Base-by-base conservation (phyloP, 2,329 filamentous ascomycete genomes). In the Teratosphaeria pseudoeucalypti region DNA sequence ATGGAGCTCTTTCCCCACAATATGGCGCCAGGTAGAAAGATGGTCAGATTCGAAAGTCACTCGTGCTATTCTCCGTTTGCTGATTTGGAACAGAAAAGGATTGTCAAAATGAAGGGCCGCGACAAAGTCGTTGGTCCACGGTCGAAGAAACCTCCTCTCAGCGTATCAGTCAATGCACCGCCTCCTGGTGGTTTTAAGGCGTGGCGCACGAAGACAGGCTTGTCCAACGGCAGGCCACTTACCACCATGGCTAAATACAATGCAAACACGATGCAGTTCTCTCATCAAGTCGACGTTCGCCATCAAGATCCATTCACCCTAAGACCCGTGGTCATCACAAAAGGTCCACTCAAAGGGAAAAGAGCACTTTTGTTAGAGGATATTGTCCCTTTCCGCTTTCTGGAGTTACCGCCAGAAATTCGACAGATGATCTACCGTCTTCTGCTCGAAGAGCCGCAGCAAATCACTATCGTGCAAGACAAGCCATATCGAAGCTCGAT, bases 381-480 rank as follows among this genome's bases (percentile, higher is more conserved):
- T 14, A 12, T 5, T 10, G 14, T 5, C 26, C 27, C 56, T 1
- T 61, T 62, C 19, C 56, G 59, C 57, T 65, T 66, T 26, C 39
- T 63, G 11, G 56, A 61, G 11, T 58, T 66, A 3, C 58, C 58
- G 12, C 53, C 57, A 2, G 63, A 64, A 49, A 23, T 66, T 26
- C 49, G 64, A 12, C 60, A 59, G 27, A 57, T 58, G 26, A 54
- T 66, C 55, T 66, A 65, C 49, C 52, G 27, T 1, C 34, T 61
- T 11, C 55, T 64, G 9, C 60, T 63, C 2, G 39, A 57, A 14
- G 49, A 54, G 7, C 16, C 43, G 10, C 23, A 27, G 7, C 37
- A 26, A 10, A 56, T 59, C 53, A 49, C 14, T 12, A 56, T 59
- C 29, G 43, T 19, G 3, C 49, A 26, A 32, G 37, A 47, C 53